Evolutionary conservation across 169 alveolate species (phyloP).

Genomic region (Plasmodium yoelii): DNA sequence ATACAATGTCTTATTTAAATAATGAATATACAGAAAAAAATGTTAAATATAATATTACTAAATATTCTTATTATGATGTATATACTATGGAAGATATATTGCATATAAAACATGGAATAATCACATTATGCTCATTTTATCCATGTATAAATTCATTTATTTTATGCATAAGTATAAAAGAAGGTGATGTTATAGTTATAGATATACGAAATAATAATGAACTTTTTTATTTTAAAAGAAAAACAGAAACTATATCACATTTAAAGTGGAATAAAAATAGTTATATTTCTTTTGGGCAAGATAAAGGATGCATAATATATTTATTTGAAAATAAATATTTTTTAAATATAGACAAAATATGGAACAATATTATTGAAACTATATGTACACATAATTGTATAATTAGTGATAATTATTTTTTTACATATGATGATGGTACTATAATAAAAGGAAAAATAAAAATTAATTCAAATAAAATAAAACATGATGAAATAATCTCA

Average conservation of each 20-base stretch:
- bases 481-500: slow-evolving; percentile 24
- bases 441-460: slow-evolving; percentile 43
- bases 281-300: slow-evolving; percentile 53
- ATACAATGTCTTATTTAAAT: not conserved
- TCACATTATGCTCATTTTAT: slow-evolving; percentile 57
- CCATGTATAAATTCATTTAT: slow-evolving; percentile 57
- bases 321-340: slow-evolving; percentile 52
- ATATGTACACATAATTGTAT: slow-evolving; percentile 48
- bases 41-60: not conserved
- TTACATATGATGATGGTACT: slow-evolving; percentile 60
- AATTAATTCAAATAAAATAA: slow-evolving; percentile 21
- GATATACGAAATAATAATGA: slow-evolving; percentile 57
- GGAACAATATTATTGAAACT: slow-evolving; percentile 18
- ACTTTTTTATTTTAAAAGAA: slow-evolving; percentile 54
- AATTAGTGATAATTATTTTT: slow-evolving; percentile 14
- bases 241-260: slow-evolving; percentile 55
- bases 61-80: not conserved
- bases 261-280: slow-evolving; percentile 53
- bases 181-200: slow-evolving; percentile 48
- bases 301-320: slow-evolving; percentile 64
- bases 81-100: slow-evolving; percentile 23
- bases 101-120: slow-evolving; percentile 38
- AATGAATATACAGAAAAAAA: not conserved
- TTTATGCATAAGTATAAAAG: slow-evolving; percentile 43
- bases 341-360: slow-evolving; percentile 59